phyloP scores from a whole-genome alignment of 345 rosid genomes.

The Citrus cavaleriei region DNA sequence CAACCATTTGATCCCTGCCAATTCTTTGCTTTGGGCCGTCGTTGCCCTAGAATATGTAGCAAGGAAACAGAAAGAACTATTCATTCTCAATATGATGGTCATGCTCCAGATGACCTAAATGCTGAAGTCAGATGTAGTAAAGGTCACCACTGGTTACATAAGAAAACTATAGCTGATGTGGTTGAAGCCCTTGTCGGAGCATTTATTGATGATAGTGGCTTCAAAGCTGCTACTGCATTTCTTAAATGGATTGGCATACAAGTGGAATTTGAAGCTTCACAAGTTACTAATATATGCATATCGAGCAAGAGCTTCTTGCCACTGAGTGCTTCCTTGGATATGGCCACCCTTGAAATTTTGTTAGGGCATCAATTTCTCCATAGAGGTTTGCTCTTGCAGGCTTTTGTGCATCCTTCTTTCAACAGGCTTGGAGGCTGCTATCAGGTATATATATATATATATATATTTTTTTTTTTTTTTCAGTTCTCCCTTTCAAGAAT shows the following conservation, averaged over 20 bases:
- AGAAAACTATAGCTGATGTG: slow-evolving; percentile 86
- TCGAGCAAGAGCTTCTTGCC: slow-evolving; percentile 57
- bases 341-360: slow-evolving; percentile 43
- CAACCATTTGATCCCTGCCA: slow-evolving; percentile 75
- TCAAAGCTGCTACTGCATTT: slow-evolving; percentile 79
- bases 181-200: slow-evolving; percentile 95
- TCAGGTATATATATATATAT: slow-evolving; percentile 54
- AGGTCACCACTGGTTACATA: slow-evolving; percentile 77
- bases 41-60: slow-evolving; percentile 62
- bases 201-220: slow-evolving; percentile 84
- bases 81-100: slow-evolving; percentile 33
- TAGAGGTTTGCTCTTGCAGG: slow-evolving; percentile 80
- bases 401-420: slow-evolving; percentile 89
- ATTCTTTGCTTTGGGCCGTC: slow-evolving; percentile 76
- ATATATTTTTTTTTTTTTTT: slow-evolving; percentile 5
- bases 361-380: slow-evolving; percentile 56
- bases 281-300: slow-evolving; percentile 47
- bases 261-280: slow-evolving; percentile 56
- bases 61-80: slow-evolving; percentile 35
- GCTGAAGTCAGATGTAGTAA: slow-evolving; percentile 68
- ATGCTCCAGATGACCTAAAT: slow-evolving; percentile 24
- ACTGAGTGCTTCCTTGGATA: slow-evolving; percentile 40
- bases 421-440: slow-evolving; percentile 87
- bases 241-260: slow-evolving; percentile 84
- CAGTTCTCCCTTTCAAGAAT: not conserved